phyloP scores from a whole-genome alignment of 2,329 filamentous ascomycete genomes.

The Tolypocladium amazonense region DNA sequence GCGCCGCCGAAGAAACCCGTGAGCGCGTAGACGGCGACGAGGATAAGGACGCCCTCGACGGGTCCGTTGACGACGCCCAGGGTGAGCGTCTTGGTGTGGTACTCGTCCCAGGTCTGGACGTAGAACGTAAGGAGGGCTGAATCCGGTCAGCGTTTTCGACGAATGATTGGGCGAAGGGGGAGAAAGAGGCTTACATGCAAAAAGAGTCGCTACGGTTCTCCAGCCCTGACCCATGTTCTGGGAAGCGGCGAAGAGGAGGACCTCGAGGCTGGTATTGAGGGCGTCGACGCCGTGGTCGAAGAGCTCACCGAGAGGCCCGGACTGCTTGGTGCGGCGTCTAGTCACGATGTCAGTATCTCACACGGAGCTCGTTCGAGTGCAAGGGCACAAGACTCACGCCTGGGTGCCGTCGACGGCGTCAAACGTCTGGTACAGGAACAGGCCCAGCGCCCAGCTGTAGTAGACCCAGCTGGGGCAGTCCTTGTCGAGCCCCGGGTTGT shows the following conservation, averaged over 20 bases:
- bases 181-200: constrained; percentile 52
- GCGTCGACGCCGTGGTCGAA: constrained; percentile 98
- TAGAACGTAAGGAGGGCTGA: constrained; percentile 88
- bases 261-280: constrained; percentile 89
- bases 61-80: constrained; percentile 88
- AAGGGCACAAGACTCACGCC: constrained; percentile 48
- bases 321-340: constrained; percentile 79
- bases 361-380: background rate
- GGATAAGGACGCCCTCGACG: constrained; percentile 83
- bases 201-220: constrained; percentile 75
- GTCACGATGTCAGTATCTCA: background rate
- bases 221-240: constrained; percentile 92
- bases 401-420: constrained; percentile 93
- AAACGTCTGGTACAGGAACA: constrained; percentile 97
- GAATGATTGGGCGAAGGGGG: background rate
- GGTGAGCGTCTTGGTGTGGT: constrained; percentile 92
- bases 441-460: constrained; percentile 74
- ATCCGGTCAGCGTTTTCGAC: background rate
- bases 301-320: constrained; percentile 85
- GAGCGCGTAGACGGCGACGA: constrained; percentile 70
- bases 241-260: constrained; percentile 79
- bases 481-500: constrained; percentile 85
- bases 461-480: constrained; percentile 96
- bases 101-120: constrained; percentile 98
- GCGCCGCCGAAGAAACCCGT: constrained; percentile 81